Evolutionary conservation across 768 basidiomycete genomes (phyloP), one percentile per base, ranked within the genome.

Genomic region (Lentinus brumalis): DNA sequence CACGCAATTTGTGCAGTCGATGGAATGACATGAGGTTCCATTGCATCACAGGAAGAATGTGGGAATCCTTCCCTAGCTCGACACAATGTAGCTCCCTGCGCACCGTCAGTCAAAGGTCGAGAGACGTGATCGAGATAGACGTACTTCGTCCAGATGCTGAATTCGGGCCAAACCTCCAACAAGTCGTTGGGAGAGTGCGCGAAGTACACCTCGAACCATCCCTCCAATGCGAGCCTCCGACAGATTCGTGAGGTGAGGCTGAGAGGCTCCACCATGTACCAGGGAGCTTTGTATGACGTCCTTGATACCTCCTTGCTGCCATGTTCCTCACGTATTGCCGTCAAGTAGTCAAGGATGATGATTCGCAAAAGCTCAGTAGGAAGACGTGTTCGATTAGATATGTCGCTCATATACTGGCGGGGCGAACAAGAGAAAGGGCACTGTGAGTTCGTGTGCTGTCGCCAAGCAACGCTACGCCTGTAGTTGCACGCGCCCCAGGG

Each of bases 191-290:
- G 58, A 9, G 55, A 57, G 12, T 47, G 56, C 2, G 59, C 53
- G 12, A 52, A 56, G 50, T 61, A 63, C 1, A 60, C 59, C 26
- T 61, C 52, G 26, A 66, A 66, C 65, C 65, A 66, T 5, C 59
- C 59, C 35, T 66, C 60, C 21, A 66, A n/a, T 2, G 57, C 45
- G 16, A 66, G 56, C 30, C 56, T 41, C 5, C 65, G 56, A 12
- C 63, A 11, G 1, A 29, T 56, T 45, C 38, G 59, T 1, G 62
- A 61, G 5, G 60, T 45, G 6, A 63, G 38, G 0, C 39, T 52
- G 9, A 66, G 60, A 5, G 62, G 40, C 50, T 63, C 41, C 12
- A 59, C 54, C 14, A 51, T 47, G 5, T 10, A 47, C 65, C 65
- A 66, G 7, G n/a, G 7, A 21, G 65, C 62, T 46, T 66, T 66